These are phyloP conservation scores for Capsella rubella DNA, from an alignment of 441 rosid genomes.

Conservation along the genomic window DNA sequence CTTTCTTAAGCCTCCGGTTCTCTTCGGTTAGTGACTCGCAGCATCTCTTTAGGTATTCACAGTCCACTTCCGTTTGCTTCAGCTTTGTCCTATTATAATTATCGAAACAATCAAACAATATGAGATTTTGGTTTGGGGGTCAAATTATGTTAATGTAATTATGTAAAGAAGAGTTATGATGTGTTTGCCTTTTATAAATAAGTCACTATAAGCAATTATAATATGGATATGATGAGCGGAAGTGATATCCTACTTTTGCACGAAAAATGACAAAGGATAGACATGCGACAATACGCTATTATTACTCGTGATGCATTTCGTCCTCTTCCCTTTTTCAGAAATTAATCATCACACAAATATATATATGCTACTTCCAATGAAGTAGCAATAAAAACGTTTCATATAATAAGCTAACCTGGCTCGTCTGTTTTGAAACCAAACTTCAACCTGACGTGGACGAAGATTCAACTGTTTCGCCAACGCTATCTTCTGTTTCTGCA, in stretches of 20 bases:
- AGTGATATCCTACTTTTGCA: slow-evolving; percentile 41
- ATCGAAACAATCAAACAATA: not conserved
- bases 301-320: slow-evolving; percentile 49
- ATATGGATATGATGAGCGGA: slow-evolving; percentile 42
- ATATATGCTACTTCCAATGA: not conserved
- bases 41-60: slow-evolving; percentile 92
- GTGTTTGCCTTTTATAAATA: slow-evolving; percentile 20
- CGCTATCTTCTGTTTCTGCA: slow-evolving; percentile 88
- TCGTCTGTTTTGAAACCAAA: slow-evolving; percentile 96
- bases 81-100: slow-evolving; percentile 72
- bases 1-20: slow-evolving; percentile 89
- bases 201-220: slow-evolving; percentile 32
- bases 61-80: slow-evolving; percentile 97
- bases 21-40: slow-evolving; percentile 92
- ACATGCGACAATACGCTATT: slow-evolving; percentile 44
- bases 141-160: not conserved
- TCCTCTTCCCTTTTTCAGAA: slow-evolving; percentile 38
- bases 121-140: not conserved
- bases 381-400: not conserved
- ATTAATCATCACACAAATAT: slow-evolving; percentile 33
- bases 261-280: slow-evolving; percentile 40
- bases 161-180: slow-evolving; percentile 16
- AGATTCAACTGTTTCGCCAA: slow-evolving; percentile 91
- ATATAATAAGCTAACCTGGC: slow-evolving; percentile 65
- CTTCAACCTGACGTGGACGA: slow-evolving; percentile 98